Base-by-base conservation (phyloP, 768 basidiomycete genomes). In the Lentinula sp. region DNA sequence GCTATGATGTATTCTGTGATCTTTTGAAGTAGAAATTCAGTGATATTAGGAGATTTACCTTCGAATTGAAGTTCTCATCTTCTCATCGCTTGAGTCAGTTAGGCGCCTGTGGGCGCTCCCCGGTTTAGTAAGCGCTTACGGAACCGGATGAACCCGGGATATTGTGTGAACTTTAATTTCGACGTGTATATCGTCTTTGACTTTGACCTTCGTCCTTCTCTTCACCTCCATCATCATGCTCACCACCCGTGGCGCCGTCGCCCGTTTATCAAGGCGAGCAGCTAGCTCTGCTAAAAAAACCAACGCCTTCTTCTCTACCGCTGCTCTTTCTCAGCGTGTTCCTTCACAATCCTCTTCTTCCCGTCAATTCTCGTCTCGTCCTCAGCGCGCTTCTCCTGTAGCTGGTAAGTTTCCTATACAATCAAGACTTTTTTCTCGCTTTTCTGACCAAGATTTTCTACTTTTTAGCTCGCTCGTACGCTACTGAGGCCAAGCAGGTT, bases 201-300 rank as follows among this genome's bases (percentile, higher is more conserved):
- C 6, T 54, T 37, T 41, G 53, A 54, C 39, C 55, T 56, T n/a
- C 28, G 23, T 39, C 54, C 48, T 48, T 35, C 35, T 45, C 41
- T 70, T 67, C 59, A 67, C 66, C 57, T 70, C 67, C 60, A 69
- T 66, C 76, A 81, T 79, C 79, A 93, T 93, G 91, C 83, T 92
- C 81, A 90, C 88, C 77, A 80, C 90, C 69, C 90, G 91, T 76
- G 89, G 90, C 79, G 84, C 88, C 74, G 84, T 92, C 76, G 83
- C 90, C 74, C 91, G 92, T 77, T 81, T 94, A 76, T 90, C 92
- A 63, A 88, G 85, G 82, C 87, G 90, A 80, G 88, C 89, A 68
- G 80, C 85, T 73, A 86, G 85, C 73, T 84, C 78, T 73, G 84
- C 86, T 68, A 88, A 85, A 77, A 86, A 84, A 77, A 83, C 88